Percentiles rank a stretch among this genome's conserved stretches.
Conservation (phyloP, 1,139 yeast species). For the Pichia sp. region DNA sequence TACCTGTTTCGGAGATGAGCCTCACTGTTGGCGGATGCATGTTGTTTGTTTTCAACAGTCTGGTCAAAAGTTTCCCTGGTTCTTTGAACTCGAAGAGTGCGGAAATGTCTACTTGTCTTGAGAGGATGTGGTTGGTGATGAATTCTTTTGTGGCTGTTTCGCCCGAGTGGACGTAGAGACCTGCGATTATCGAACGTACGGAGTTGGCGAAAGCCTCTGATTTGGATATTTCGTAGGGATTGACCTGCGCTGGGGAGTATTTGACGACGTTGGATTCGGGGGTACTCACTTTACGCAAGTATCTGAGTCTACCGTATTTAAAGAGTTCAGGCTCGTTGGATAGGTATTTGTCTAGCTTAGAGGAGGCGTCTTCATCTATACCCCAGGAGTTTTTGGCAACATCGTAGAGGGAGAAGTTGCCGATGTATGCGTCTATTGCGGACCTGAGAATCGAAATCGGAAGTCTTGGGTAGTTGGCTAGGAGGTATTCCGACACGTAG, state of each 20-base stretch:
- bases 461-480: conserved; percentile 79
- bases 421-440: conserved; percentile 70
- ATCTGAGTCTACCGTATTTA: conserved; percentile 64
- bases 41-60: conserved; percentile 74
- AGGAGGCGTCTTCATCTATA: conserved; percentile 65
- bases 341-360: conserved; percentile 64
- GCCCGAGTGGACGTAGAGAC: conserved; percentile 63
- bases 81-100: conserved; percentile 74
- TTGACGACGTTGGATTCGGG: conserved; percentile 42
- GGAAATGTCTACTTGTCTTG: conserved; percentile 71
- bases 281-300: conserved; percentile 24
- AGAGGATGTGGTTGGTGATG: conserved; percentile 66
- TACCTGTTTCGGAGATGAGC: conserved; percentile 89
- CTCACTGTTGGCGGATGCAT: conserved; percentile 74
- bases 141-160: conserved; percentile 59
- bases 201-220: conserved; percentile 43
- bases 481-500: conserved; percentile 68
- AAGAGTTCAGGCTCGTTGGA: conserved; percentile 64
- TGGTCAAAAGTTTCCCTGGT: conserved; percentile 81
- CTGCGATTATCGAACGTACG: conserved; percentile 70
- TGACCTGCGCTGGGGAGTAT: conserved; percentile 23
- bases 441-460: conserved; percentile 74
- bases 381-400: conserved; percentile 79
- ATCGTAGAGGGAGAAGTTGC: conserved; percentile 56
- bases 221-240: conserved; percentile 25